Conservation (phyloP, 2,329 filamentous ascomycete genomes). For the Calonectria pauciramosa region DNA sequence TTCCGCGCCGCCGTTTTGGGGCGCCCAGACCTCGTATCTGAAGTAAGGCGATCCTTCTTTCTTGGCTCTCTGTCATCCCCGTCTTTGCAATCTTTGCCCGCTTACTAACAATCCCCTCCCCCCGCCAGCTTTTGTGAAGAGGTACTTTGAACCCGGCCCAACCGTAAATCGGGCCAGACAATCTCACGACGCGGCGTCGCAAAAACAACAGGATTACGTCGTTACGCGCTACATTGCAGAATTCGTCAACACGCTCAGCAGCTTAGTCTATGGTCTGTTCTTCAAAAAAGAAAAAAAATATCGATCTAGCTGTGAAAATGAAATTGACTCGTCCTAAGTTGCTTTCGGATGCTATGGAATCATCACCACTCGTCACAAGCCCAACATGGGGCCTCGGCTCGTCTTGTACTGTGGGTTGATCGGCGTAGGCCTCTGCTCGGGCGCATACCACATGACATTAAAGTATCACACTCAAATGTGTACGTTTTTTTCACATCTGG, state of each 20-base stretch:
- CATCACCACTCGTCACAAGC: slow-evolving; percentile 27
- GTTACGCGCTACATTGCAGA: slow-evolving; percentile 59
- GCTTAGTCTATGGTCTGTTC: slow-evolving; percentile 51
- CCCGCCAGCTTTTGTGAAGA: slow-evolving; percentile 48
- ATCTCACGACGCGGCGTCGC: slow-evolving; percentile 7
- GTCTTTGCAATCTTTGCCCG: neutral
- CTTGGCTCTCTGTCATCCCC: neutral
- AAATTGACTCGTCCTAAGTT: slow-evolving; percentile 44
- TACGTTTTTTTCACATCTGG: slow-evolving; percentile 28
- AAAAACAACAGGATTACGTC: slow-evolving; percentile 51
- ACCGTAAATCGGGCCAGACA: neutral
- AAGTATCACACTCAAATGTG: slow-evolving; percentile 54
- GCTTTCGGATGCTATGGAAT: slow-evolving; percentile 56
- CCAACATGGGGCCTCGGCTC: slow-evolving; percentile 43
- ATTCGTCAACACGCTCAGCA: slow-evolving; percentile 61
- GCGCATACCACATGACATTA: slow-evolving; percentile 51
- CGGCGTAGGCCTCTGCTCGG: slow-evolving; percentile 50
- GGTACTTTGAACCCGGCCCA: slow-evolving; percentile 31
- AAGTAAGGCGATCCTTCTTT: slow-evolving; percentile 39
- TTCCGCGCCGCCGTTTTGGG: slow-evolving; percentile 44
- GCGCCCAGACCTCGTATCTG: slow-evolving; percentile 48
- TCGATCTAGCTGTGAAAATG: neutral
- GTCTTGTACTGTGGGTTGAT: slow-evolving; percentile 56
- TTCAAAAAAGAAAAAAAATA: too few species aligned
- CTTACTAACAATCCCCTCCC: neutral